Base-by-base conservation (phyloP, 805 yeast species). In the Pichia ethanolica region DNA sequence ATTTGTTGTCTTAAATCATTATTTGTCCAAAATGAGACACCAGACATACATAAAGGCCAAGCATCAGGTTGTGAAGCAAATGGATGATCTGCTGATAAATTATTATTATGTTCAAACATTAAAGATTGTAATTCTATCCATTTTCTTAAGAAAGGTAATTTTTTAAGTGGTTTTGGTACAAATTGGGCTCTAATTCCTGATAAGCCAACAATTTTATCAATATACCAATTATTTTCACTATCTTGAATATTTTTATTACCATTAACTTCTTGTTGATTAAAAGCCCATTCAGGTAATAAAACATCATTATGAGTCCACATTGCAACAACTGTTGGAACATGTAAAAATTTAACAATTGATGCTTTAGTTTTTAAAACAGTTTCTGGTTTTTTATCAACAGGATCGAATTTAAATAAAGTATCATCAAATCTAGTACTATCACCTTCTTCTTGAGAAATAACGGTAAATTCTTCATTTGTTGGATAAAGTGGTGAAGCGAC, bases 11-110 rank as follows among this genome's bases (percentile, higher is more conserved):
- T 77, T 47, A 67, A 61, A 7, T 75, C 81, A 47, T 74, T 72
- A 52, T 86, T 81, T 41, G 95, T 90, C 97, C 98, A 93, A 74
- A 91, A 93, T 1, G 97, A 89, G 38, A 93, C 97, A 58, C 99
- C 99, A 13, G 87, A 79, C 48, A 84, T 66, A 48, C 93, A 78
- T 54, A 87, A 74, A 20, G 99, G 99, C 99, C 99, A 93, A 7
- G 83, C 71, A 55, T 81, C 77, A 3, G 99, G 99, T 54, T 81
- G 82, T 5, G 97, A 89, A 9, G 97, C 96, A 72, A 87, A 93
- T 42, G 99, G 99, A 68, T 93, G 99, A 28, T 86, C 89, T 13
- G 90, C 76, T 1, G 89, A 76, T 56, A 93, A 74, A 57, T 83
- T 82, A 70, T 91, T 93, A 71, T 93, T 93, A 62, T 90, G 96